Conservation (phyloP, 768 basidiomycete species). For the Sporobolomyces phaffii region DNA sequence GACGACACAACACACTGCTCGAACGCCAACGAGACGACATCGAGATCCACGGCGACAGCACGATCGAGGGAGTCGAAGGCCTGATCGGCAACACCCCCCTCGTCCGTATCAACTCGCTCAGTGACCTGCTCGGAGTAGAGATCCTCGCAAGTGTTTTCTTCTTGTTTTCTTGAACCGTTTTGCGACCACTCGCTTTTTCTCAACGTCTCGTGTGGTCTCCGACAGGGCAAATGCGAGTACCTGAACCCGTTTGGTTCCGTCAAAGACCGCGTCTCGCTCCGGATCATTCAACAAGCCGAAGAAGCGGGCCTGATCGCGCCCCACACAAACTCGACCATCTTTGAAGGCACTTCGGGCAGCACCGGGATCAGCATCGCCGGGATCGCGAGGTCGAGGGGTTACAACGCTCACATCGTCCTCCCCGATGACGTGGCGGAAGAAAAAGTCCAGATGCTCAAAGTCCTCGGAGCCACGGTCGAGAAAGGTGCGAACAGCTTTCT, state of each 20-base stretch:
- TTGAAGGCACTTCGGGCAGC: constrained; percentile 93
- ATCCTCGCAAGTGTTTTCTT: constrained; percentile 55
- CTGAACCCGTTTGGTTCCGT: constrained; percentile 96
- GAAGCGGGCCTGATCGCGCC: constrained; percentile 71
- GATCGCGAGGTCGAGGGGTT: constrained; percentile 54
- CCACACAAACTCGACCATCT: constrained; percentile 81
- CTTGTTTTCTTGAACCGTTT: not conserved
- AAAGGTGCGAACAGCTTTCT: constrained; percentile 46
- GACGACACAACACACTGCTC: no score
- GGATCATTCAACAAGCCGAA: constrained; percentile 92
- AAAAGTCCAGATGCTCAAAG: constrained; percentile 74
- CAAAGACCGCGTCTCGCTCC: constrained; percentile 92
- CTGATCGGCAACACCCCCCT: constrained; percentile 89
- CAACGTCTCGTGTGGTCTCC: no score
- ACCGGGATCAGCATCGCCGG: constrained; percentile 96
- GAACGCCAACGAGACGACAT: constrained; percentile 42
- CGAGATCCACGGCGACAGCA: no score
- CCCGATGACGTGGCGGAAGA: constrained; percentile 57
- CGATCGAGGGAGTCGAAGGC: constrained; percentile 67
- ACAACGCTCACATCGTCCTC: constrained; percentile 37
- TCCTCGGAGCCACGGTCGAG: constrained; percentile 82
- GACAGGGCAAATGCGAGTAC: constrained; percentile 57
- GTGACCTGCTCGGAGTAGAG: constrained; percentile 83
- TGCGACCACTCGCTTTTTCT: not conserved
- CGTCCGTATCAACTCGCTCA: constrained; percentile 81